Conservation (phyloP, 768 basidiomycete genomes). For the Candolleomyces efflorescens region DNA sequence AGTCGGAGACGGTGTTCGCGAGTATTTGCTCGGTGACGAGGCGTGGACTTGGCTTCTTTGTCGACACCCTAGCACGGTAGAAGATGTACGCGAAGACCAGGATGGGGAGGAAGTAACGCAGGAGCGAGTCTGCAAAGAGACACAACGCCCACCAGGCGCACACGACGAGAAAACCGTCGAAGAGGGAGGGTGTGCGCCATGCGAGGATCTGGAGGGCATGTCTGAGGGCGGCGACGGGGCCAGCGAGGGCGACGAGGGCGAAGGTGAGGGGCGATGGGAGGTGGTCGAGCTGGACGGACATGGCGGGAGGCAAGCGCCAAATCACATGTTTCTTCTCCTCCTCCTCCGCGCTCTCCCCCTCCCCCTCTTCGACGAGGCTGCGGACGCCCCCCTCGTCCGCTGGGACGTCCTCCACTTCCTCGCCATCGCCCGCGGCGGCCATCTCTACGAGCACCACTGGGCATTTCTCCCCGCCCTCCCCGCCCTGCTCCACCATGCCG, state of each 20-base stretch:
- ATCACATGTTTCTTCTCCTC: conserved; percentile 13
- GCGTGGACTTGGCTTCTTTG: conserved; percentile 8
- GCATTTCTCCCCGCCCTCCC: conserved; percentile 82
- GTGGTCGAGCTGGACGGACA: conserved; percentile 26
- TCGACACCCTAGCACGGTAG: conserved; percentile 11
- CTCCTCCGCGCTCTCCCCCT: conserved; percentile 26
- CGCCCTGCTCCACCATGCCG: conserved; percentile 22
- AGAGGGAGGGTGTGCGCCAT: conserved; percentile 52
- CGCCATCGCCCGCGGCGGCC: conserved; percentile 55
- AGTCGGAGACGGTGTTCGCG: conserved; percentile 54
- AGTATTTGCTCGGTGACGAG: conserved; percentile 53
- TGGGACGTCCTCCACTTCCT: conserved; percentile 91
- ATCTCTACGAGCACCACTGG: conserved; percentile 74
- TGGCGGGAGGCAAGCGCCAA: not conserved
- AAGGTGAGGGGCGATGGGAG: conserved; percentile 62
- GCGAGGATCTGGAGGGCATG: conserved; percentile 43
- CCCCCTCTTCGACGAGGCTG: conserved; percentile 33
- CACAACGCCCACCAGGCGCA: conserved; percentile 77
- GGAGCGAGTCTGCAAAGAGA: conserved; percentile 46
- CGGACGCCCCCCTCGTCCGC: conserved; percentile 43
- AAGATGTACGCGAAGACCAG: conserved; percentile 30
- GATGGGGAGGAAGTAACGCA: conserved; percentile 56
- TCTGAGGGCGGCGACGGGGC: conserved; percentile 42
- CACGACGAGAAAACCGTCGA: conserved; percentile 63
- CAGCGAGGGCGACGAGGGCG: conserved; percentile 59